Percentiles rank a stretch among this genome's conserved stretches.
These are phyloP conservation scores for Brassica juncea DNA, from an alignment of 345 rosid species.

Conservation along the genomic window DNA sequence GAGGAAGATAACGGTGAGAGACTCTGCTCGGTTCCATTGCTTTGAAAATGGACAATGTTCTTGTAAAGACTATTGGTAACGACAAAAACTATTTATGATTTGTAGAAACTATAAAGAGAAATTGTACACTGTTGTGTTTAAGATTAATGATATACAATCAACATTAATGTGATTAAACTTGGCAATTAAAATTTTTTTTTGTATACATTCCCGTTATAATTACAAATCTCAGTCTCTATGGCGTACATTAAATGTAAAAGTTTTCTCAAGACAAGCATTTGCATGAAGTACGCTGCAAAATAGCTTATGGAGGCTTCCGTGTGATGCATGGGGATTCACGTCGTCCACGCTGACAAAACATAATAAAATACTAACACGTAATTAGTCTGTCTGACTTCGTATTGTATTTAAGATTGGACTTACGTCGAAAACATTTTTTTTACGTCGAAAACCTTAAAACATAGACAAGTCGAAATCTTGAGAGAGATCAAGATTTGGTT, in stretches of 20 bases:
- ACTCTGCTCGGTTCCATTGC: constrained; percentile 80
- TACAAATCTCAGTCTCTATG: not conserved
- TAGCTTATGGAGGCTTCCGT: constrained; percentile 11
- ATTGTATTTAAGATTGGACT: constrained; percentile 25
- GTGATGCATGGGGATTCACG: constrained; percentile 38
- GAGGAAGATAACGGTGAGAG: constrained; percentile 77
- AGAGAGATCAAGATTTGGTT: constrained; percentile 8
- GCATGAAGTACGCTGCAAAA: constrained; percentile 62
- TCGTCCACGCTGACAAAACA: constrained; percentile 22
- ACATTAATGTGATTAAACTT: not conserved
- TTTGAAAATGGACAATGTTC: constrained; percentile 85
- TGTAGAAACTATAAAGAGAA: not conserved
- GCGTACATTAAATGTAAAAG: constrained; percentile 4
- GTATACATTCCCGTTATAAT: too few species aligned
- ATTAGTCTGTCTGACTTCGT: constrained; percentile 1
- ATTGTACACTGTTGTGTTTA: not conserved
- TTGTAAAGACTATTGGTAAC: constrained; percentile 85
- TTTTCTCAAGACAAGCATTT: constrained; percentile 9
- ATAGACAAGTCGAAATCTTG: constrained; percentile 18
- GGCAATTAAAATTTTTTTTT: too few species aligned
- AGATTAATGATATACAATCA: not conserved
- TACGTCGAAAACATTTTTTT: too few species aligned
- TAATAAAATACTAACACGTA: not conserved
- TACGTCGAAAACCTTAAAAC: constrained; percentile 1
- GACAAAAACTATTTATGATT: not conserved